Percentiles rank a stretch among this genome's conserved stretches.
These are phyloP conservation scores for Lophiostoma macrostomum DNA, from an alignment of 495 filamentous ascomycete genomes.

Conservation along the genomic window DNA sequence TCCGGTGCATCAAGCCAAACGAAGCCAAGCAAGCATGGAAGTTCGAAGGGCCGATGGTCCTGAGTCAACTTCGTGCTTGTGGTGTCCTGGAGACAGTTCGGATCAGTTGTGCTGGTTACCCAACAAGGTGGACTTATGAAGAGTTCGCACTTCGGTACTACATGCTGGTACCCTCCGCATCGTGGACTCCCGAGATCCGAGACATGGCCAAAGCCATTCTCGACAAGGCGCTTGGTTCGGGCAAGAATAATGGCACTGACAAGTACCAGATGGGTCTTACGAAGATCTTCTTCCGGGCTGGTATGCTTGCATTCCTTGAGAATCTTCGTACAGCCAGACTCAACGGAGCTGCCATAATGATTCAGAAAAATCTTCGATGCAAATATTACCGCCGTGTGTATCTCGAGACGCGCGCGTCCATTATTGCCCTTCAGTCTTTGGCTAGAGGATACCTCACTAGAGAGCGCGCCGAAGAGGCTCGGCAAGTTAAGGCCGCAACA, in stretches of 20 bases:
- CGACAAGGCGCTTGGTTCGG: conserved; percentile 76
- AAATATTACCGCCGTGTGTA: conserved; percentile 95
- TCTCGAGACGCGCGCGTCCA: conserved; percentile 76
- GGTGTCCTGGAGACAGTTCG: conserved; percentile 98
- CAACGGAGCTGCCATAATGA: conserved; percentile 95
- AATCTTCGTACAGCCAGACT: conserved; percentile 84
- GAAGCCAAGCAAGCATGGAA: conserved; percentile 97
- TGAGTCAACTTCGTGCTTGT: conserved; percentile 94
- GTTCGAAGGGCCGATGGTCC: conserved; percentile 98
- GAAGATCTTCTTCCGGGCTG: conserved; percentile 98
- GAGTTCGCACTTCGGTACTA: conserved; percentile 98
- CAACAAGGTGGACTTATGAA: conserved; percentile 98
- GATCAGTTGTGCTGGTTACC: conserved; percentile 97
- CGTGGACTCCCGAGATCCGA: conserved; percentile 91
- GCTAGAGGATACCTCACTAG: conserved; percentile 72
- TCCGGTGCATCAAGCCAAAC: conserved; percentile 98
- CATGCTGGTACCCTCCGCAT: conserved; percentile 87
- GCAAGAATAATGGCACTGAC: conserved; percentile 75
- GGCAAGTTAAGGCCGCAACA: conserved; percentile 80
- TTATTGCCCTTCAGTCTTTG: conserved; percentile 74
- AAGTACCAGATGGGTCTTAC: conserved; percentile 96
- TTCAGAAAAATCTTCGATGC: conserved; percentile 95
- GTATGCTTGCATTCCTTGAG: conserved; percentile 97
- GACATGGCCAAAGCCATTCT: conserved; percentile 92
- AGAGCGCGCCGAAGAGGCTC: conserved; percentile 72